These are phyloP conservation scores for Boletus rex-veris DNA, from an alignment of 768 basidiomycete genomes.

Conservation along the genomic window DNA sequence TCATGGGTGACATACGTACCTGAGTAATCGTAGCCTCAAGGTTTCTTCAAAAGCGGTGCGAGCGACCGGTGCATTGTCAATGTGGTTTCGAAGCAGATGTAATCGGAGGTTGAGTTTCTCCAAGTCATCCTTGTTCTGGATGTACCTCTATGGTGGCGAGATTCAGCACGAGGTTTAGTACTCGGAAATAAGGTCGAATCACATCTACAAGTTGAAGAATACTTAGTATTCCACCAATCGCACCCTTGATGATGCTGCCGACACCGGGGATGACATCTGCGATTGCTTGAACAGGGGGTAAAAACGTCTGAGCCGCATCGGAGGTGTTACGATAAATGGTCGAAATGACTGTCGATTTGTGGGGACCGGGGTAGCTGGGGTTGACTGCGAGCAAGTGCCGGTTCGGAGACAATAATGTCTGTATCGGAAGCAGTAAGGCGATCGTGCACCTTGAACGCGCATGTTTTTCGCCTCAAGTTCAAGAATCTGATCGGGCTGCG, in stretches of 20 bases:
- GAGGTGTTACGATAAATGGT: background rate
- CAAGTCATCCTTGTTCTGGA: constrained; percentile 8
- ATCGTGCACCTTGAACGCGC: too few species aligned
- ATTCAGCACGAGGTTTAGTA: background rate
- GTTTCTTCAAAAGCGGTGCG: background rate
- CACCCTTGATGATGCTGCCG: constrained; percentile 1
- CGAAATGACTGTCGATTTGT: background rate
- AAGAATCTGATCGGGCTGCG: too few species aligned
- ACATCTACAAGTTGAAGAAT: constrained; percentile 8
- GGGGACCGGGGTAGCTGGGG: too few species aligned
- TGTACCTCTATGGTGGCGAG: background rate
- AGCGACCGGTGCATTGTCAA: background rate
- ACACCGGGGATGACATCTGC: background rate
- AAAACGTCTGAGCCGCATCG: constrained; percentile 1
- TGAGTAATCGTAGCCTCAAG: background rate
- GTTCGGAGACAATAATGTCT: too few species aligned
- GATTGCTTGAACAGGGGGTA: constrained; percentile 1
- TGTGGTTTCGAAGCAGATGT: background rate
- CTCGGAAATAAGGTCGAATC: background rate
- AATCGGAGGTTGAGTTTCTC: background rate
- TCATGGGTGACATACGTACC: background rate
- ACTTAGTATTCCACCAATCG: background rate
- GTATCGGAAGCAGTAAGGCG: too few species aligned
- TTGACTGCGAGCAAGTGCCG: too few species aligned
- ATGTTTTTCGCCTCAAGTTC: too few species aligned